phyloP scores from a whole-genome alignment of 352 stramenopile genomes.

The Thraustotheca clavata region DNA sequence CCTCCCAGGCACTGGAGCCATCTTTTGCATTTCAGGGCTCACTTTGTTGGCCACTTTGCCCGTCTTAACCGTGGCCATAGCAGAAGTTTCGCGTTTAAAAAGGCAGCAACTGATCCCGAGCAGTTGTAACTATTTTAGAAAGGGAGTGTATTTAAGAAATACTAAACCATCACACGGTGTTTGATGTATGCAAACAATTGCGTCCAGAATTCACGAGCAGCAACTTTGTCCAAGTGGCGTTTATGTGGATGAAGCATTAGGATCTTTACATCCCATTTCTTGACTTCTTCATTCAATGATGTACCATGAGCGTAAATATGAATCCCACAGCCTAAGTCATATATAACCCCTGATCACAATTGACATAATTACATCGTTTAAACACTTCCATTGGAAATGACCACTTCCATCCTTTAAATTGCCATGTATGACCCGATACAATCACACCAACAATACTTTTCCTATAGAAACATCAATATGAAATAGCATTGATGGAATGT shows the following conservation, averaged over 20 bases:
- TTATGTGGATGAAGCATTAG: constrained; percentile 90
- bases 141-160: not conserved
- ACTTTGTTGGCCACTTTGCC: constrained; percentile 21
- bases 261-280: constrained; percentile 86
- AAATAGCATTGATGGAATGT: constrained; percentile 9
- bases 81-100: not conserved
- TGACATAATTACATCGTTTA: constrained; percentile 59
- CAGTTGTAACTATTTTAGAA: not conserved
- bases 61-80: constrained; percentile 5
- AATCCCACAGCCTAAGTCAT: constrained; percentile 58
- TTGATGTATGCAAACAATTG: constrained; percentile 84
- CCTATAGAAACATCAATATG: constrained; percentile 28
- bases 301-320: constrained; percentile 81
- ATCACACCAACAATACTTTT: constrained; percentile 84
- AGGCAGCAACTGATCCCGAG: not conserved
- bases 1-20: not conserved
- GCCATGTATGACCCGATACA: constrained; percentile 82
- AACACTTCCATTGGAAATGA: constrained; percentile 88
- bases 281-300: constrained; percentile 70
- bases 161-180: constrained; percentile 14
- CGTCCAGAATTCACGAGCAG: constrained; percentile 85
- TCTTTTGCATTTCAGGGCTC: constrained; percentile 13
- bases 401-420: constrained; percentile 92
- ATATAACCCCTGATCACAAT: not conserved
- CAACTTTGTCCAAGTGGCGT: constrained; percentile 85